Evolutionary conservation across 2,329 filamentous ascomycete genomes (phyloP), one percentile per base, ranked within the genome.

Genomic region (Zymoseptoria ardabiliae): DNA sequence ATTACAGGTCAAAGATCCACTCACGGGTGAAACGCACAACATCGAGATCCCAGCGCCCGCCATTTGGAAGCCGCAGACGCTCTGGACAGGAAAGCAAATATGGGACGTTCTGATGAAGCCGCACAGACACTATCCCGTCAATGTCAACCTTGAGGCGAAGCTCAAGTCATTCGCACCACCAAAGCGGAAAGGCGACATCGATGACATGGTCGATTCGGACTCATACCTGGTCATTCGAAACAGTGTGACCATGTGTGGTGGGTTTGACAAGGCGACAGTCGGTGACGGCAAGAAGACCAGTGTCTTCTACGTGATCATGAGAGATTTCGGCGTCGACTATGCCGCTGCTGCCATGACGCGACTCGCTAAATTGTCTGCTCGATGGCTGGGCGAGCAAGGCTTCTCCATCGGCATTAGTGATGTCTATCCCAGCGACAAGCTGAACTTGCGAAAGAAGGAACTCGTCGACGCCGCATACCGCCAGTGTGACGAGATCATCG

Each of bases 231-330:
- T 96, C 13, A 88, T 99, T 63, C 89, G 93, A 59, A 97, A 99
- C 72, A 97, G 93, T 0, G 92, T 97, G 73, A 86, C 97, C 62
- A 96, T 99, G 90, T 97, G 93, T 71, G 94, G 94, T 62, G 84
- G 88, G 61, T 97, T 97, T 91, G 94, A 99, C 78, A 99, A 99
- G 76, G 89, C 90, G 1, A 97, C 92, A 0, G 90, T 99, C n/a
- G 94, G 94, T 67, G 86, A 90, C 5, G 94, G 94, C 68, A 97
- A 97, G 79, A 99, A 99, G 72, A 93, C 96, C 72, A 97, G 92
- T 0, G 87, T 99, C 20, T 99, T 97, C 71, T 99, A 97, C 70
- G 89, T 97, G 58, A 93, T 99, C 71, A 84, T 97, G 67, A 85
- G 94, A 79, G 94, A 99, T 77, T 99, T 89, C 68, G 94, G 94